Percentiles rank a stretch among this genome's conserved stretches.
phyloP scores from a whole-genome alignment of 306 rosid species.

The Prunus mongolica region DNA sequence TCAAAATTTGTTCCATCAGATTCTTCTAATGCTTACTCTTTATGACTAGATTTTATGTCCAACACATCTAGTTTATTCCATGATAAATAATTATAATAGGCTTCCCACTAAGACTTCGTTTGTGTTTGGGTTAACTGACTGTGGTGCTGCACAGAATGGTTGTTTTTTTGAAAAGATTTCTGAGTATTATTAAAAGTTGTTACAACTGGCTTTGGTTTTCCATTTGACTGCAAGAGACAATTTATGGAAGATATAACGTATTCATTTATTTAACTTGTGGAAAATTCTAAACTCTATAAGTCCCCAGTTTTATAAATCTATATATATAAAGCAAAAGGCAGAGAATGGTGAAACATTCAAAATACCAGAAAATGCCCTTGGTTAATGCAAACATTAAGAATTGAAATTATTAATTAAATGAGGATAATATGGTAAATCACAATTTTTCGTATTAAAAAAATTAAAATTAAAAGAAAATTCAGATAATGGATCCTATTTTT shows the following conservation, averaged over 20 bases:
- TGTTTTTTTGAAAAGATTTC: background rate
- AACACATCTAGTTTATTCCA: background rate
- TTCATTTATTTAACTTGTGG: background rate
- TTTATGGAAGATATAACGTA: background rate
- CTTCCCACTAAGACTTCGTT: background rate
- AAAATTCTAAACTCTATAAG: background rate
- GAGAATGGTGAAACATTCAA: too few relatives aligned
- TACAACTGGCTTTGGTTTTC: background rate
- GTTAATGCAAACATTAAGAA: too few relatives aligned
- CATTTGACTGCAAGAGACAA: background rate
- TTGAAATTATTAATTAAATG: too few relatives aligned
- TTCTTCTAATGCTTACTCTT: constrained; percentile 4
- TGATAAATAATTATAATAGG: constrained; percentile 4
- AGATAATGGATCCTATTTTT: too few relatives aligned
- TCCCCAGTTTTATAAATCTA: background rate
- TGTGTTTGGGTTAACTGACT: background rate
- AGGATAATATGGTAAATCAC: too few relatives aligned
- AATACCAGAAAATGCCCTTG: too few relatives aligned
- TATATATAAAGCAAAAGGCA: too few relatives aligned
- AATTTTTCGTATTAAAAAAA: too few relatives aligned
- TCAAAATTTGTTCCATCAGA: constrained; percentile 3
- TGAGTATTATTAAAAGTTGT: background rate
- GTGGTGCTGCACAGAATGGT: background rate
- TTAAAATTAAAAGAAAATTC: too few relatives aligned
- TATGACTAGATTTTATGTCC: background rate